A percentile compares a stretch with the other conserved stretches of the same genome.
Conservation (phyloP, 345 rosid species). For the Rubroshorea leprosula region DNA sequence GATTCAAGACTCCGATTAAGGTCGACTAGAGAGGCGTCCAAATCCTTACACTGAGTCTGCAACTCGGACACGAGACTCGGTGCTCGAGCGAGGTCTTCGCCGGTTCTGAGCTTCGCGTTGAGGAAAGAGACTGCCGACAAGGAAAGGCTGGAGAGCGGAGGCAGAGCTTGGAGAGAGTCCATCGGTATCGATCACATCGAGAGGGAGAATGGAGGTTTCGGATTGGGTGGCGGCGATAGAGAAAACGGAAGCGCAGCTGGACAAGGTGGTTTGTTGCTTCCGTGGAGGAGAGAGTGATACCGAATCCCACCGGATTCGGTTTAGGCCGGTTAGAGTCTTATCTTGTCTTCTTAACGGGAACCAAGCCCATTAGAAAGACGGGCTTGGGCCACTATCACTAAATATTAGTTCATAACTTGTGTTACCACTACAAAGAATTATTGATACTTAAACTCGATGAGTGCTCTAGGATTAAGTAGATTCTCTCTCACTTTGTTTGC, state of each 20-base stretch:
- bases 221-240: neutral
- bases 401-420: too few relatives aligned
- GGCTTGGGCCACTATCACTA: too few relatives aligned
- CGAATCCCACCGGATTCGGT: neutral
- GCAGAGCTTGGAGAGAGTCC: constrained; percentile 48
- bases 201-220: constrained; percentile 5
- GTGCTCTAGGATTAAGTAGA: too few relatives aligned
- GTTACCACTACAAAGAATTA: too few relatives aligned
- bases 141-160: constrained; percentile 42
- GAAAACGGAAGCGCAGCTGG: neutral
- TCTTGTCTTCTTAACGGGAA: too few relatives aligned
- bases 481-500: too few relatives aligned
- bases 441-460: too few relatives aligned
- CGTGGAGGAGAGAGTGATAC: neutral
- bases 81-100: constrained; percentile 40
- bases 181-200: constrained; percentile 18
- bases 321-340: too few relatives aligned
- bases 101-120: constrained; percentile 40
- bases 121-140: constrained; percentile 43
- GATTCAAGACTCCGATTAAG: constrained; percentile 56
- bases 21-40: constrained; percentile 45
- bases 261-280: neutral
- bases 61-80: constrained; percentile 50
- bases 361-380: too few relatives aligned
- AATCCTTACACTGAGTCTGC: constrained; percentile 44